A percentile compares a stretch with the other conserved stretches of the same genome.
Conservation (phyloP, 2,329 filamentous ascomycete genomes). For the Hypoxylon sp. region DNA sequence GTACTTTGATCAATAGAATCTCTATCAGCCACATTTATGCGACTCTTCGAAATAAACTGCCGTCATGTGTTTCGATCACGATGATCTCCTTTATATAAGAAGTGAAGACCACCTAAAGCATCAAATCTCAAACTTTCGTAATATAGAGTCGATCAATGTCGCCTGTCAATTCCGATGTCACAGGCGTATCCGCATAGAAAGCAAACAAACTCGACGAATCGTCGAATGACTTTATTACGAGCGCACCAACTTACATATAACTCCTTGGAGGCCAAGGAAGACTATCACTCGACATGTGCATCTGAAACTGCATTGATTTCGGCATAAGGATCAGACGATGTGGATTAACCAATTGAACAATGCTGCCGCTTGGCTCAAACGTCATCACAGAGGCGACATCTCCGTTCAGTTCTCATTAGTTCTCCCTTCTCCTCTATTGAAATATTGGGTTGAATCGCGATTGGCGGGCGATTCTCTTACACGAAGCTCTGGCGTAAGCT, state of each 20-base stretch:
- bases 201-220: conserved; percentile 5
- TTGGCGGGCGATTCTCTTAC: not conserved
- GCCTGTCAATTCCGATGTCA: conserved; percentile 1
- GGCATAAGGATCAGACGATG: conserved; percentile 4
- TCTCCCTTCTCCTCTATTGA: not conserved
- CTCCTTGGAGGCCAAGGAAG: conserved; percentile 1
- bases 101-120: not conserved
- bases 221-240: conserved; percentile 14
- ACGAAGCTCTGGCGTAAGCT: conserved; percentile 5
- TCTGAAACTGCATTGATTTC: conserved; percentile 1
- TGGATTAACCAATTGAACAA: not conserved
- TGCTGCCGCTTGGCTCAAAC: not conserved
- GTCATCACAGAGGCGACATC: conserved; percentile 1
- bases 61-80: not conserved
- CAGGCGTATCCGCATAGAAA: not conserved
- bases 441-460: conserved; percentile 6
- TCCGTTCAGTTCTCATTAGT: not conserved
- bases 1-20: not conserved
- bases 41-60: not conserved
- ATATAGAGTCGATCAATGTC: not conserved
- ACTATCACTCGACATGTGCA: conserved; percentile 12
- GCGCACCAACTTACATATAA: conserved; percentile 1
- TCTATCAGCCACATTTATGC: not conserved
- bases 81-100: not conserved
- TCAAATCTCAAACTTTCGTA: not conserved